Evolutionary conservation across 2,329 filamentous ascomycete genomes (phyloP), one percentile per base, ranked within the genome.

Genomic region (Colletotrichum cordylinicola): DNA sequence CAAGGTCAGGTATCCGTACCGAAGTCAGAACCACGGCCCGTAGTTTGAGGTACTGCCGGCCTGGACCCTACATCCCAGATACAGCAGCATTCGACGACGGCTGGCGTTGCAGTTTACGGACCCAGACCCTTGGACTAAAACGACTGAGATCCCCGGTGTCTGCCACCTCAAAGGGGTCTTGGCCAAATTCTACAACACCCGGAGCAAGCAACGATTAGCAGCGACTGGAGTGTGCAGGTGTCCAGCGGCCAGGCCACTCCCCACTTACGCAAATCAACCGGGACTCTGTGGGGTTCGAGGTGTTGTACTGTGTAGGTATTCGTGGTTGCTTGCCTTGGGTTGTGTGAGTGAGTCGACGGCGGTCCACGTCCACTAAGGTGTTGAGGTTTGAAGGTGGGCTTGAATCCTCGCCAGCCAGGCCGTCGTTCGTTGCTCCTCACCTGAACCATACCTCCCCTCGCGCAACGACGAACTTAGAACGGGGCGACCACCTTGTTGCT

Each of bases 401-500:
- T 55, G 33, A 60, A 33, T 58, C 52, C 33, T 68, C 52, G 48
- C 66, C 52, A 58, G 58, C 58, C 58, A 67, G 48, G 33, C 31
- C 48, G 18, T 21, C 33, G 16, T 35, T 39, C 39, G 29, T 43
- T 37, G 27, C 66, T 58, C 31, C 48, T 74, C 67, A 70, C 61
- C 61, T 71, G 72, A 74, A 67, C 72, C 24, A 39, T 72, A 60
- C 72, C 55, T 65, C 16, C 37, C 24, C 31, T 37, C 48, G 66
- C 66, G 66, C 66, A 68, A 68, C 66, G 56, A 62, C 56, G 27
- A 65, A 60, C 58, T 55, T 16, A 43, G 56, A 62, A 39, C 55
- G 56, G 70, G 66, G 58, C 60, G 31, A 67, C 15, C 15, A 56
- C 35, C 43, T 37, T 39, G 37, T 55, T 61, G 58, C 58, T 58